Base-by-base conservation (phyloP, 768 basidiomycete species). In the Russula virescens region DNA sequence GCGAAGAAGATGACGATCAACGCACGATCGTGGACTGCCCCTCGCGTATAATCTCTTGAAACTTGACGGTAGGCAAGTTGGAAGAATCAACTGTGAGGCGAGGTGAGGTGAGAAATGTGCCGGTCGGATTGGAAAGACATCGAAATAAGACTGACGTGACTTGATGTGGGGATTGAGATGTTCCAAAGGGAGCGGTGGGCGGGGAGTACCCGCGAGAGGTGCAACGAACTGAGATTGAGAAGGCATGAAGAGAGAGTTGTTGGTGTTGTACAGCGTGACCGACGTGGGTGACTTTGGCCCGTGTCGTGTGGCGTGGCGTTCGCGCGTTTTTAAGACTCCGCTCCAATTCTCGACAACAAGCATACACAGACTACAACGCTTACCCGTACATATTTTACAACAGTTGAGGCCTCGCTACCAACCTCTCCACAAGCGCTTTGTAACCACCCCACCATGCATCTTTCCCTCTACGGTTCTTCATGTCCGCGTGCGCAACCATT, bases 41-140 rank as follows among this genome's bases (percentile, higher is more conserved):
- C 73, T 95, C 91, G 66, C 91, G 85, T 69, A 86, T 86, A 54
- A 97, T 84, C 65, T 91, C 88, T 80, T 95, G 94, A 73, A 92
- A 96, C 76, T 96, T 96, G 51, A 95, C 92, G 46, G 82, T 79
- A 42, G 88, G 88, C 62, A 85, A 75, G 68, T 79, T 80, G 35
- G 71, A 67, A 48, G 72, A 59, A 69, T 78, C 78, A 51, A 77
- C 80, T 80, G 54, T 45, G 43, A 31, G 28, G 7, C 34, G 28
- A 54, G 34, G 54, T 47, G 45, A 48, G 50, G 38, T 34, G 51
- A 59, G 57, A 54, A 47, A 43, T 4, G 63, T 31, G 26, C 31
- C 28, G 43, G 40, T 71, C 69, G 50, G 75, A 64, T 56, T 9
- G 50, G 42, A 49, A 55, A 42, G n/a, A 6, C 2, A 49, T 9